Percentiles rank a stretch among this genome's conserved stretches.
Evolutionary conservation across 805 yeast species (phyloP).

Genomic region (Starmerella sp.): DNA sequence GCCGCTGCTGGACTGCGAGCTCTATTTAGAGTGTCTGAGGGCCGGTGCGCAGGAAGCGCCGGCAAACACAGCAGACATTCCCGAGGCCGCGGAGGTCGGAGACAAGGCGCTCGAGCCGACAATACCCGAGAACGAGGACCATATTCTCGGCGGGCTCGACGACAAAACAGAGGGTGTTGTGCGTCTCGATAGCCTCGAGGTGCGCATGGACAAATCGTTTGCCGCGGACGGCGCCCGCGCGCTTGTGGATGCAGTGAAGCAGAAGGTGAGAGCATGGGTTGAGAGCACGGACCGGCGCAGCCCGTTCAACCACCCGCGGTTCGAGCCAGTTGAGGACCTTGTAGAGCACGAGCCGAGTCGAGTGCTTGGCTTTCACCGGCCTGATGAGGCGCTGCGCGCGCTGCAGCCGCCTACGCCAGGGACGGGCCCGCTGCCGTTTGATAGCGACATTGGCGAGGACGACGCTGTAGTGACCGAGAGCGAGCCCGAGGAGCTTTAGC

Average conservation of each 20-base stretch:
- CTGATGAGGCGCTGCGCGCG: not conserved
- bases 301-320: not conserved
- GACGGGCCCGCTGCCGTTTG: not conserved
- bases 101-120: not conserved
- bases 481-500: not conserved
- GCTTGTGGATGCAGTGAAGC: not conserved
- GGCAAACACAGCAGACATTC: constrained; percentile 11
- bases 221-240: not conserved
- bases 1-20: constrained; percentile 15
- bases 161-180: not conserved
- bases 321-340: not conserved
- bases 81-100: constrained; percentile 18
- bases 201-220: not conserved
- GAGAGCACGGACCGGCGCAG: not conserved
- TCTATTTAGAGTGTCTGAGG: constrained; percentile 7
- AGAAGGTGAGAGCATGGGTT: not conserved
- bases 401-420: not conserved
- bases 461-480: not conserved
- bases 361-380: not conserved
- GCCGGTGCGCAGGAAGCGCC: not conserved
- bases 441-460: not conserved
- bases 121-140: not conserved
- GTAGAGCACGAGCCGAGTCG: not conserved
- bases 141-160: not conserved
- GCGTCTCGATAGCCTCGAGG: not conserved